These are phyloP conservation scores for Coemansia sp. DNA, from an alignment of 192 early-diverging fungal genomes.

Conservation along the genomic window DNA sequence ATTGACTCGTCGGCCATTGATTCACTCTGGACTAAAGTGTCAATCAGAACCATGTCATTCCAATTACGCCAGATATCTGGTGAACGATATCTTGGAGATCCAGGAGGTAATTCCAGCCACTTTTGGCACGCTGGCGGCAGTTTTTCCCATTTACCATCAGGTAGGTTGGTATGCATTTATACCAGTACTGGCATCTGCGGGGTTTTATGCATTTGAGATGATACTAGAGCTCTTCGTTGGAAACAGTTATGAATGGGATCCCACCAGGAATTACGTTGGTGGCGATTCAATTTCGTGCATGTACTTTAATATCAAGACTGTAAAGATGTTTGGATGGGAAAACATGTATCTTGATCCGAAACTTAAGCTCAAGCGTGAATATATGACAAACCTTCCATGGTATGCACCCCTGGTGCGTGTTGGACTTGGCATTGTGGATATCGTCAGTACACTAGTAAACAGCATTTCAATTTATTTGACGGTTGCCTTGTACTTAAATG, in stretches of 20 bases:
- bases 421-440: background rate
- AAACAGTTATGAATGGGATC: background rate
- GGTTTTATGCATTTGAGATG: background rate
- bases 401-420: background rate
- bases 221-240: background rate
- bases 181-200: background rate
- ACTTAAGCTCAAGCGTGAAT: background rate
- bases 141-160: background rate
- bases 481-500: background rate
- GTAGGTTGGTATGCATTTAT: slow-evolving; percentile 1
- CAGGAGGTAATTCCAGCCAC: background rate
- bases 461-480: slow-evolving; percentile 2
- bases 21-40: background rate
- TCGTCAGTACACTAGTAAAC: background rate
- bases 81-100: background rate
- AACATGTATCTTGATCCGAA: background rate
- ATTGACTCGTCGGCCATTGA: background rate
- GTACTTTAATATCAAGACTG: background rate
- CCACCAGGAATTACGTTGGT: background rate
- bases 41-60: background rate
- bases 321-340: slow-evolving; percentile 17
- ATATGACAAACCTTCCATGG: background rate
- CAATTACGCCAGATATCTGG: background rate
- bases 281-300: background rate
- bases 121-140: background rate